Conservation (phyloP, 345 rosid species). For the Noccaea bulbosa region DNA sequence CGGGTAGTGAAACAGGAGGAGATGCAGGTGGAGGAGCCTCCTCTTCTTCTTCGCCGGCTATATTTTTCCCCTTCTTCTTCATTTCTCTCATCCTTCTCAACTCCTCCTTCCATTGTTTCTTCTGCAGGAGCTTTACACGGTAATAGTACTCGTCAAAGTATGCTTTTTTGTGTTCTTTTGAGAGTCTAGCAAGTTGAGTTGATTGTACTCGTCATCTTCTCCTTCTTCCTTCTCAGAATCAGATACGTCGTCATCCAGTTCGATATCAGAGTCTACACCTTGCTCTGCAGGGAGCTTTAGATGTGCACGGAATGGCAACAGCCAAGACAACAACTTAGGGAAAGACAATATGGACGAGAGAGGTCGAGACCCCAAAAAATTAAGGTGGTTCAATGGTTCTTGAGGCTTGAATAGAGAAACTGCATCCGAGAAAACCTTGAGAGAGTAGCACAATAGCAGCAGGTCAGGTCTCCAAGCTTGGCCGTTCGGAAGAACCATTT, state of each 20-base stretch:
- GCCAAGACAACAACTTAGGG: conserved; percentile 89
- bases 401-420: conserved; percentile 73
- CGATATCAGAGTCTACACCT: conserved; percentile 86
- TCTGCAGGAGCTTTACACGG: conserved; percentile 90
- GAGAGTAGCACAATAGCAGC: conserved; percentile 72
- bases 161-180: conserved; percentile 77
- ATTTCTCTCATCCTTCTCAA: conserved; percentile 74
- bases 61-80: conserved; percentile 68
- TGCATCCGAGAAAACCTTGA: conserved; percentile 87
- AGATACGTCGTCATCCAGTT: conserved; percentile 64
- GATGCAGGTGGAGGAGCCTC: conserved; percentile 81
- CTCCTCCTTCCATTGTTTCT: conserved; percentile 91
- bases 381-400: conserved; percentile 75
- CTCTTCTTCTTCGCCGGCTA: conserved; percentile 51
- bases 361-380: conserved; percentile 80
- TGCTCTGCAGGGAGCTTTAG: conserved; percentile 79
- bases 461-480: conserved; percentile 90
- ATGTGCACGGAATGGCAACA: conserved; percentile 89
- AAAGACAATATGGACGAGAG: conserved; percentile 72
- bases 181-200: conserved; percentile 78
- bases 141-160: conserved; percentile 95
- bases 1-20: conserved; percentile 76
- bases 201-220: conserved; percentile 80
- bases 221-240: conserved; percentile 86
- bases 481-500: conserved; percentile 89